Percentiles rank a stretch among this genome's conserved stretches.
phyloP scores from a whole-genome alignment of 192 early-diverging fungal genomes.

The Coemansia sp. region DNA sequence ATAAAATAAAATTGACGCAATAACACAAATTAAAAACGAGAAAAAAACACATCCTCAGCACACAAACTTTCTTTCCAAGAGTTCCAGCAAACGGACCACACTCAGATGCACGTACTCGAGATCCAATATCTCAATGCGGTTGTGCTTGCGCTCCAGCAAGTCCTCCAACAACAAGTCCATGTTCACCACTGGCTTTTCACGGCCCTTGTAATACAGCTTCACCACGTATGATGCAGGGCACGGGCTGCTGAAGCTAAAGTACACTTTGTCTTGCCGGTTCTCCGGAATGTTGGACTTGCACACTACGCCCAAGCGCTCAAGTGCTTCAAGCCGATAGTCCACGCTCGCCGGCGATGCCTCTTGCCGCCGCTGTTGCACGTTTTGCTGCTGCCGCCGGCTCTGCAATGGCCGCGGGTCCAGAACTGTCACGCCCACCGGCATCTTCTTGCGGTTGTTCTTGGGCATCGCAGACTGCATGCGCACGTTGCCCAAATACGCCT shows the following conservation, averaged over 20 bases:
- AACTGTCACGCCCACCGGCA: conserved; percentile 64
- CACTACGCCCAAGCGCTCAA: conserved; percentile 93
- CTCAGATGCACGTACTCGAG: conserved; percentile 91
- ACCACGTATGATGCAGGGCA: conserved; percentile 88
- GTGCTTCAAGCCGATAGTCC: conserved; percentile 76
- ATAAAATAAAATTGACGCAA: no score
- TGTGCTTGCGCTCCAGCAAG: conserved; percentile 84
- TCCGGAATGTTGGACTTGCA: conserved; percentile 88
- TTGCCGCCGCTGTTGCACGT: conserved; percentile 12
- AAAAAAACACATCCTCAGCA: no score
- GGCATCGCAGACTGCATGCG: conserved; percentile 60
- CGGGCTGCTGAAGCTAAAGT: conserved; percentile 85
- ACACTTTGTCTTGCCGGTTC: conserved; percentile 80
- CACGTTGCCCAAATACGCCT: conserved; percentile 92
- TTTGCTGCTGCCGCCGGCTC: conserved; percentile 29
- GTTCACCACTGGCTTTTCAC: conserved; percentile 89
- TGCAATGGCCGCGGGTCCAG: conserved; percentile 39
- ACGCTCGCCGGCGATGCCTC: background rate
- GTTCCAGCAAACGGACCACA: conserved; percentile 71
- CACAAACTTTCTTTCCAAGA: conserved; percentile 79
- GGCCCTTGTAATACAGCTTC: conserved; percentile 83
- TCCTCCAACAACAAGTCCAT: conserved; percentile 94
- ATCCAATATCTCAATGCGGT: conserved; percentile 80
- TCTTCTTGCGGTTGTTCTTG: conserved; percentile 62
- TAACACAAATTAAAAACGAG: no score